A percentile compares a stretch with the other conserved stretches of the same genome.
These are phyloP conservation scores for Myxozyma melibiosi DNA, from an alignment of 805 yeast genomes.

Conservation along the genomic window DNA sequence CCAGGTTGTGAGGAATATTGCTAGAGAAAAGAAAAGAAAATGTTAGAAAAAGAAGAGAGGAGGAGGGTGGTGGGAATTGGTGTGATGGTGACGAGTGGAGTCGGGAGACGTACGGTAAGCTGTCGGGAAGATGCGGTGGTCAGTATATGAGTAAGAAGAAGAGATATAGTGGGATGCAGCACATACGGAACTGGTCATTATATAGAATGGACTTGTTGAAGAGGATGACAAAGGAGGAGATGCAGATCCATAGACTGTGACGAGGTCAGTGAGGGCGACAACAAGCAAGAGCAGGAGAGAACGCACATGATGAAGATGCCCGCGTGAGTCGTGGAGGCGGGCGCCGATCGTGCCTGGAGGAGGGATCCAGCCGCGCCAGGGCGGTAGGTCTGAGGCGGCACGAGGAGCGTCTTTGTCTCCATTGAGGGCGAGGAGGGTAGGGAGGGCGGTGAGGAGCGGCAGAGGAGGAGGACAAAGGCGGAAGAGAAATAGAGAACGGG, in stretches of 20 bases:
- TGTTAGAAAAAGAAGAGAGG: neutral
- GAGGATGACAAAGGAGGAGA: slow-evolving; percentile 34
- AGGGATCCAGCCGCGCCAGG: too few species aligned
- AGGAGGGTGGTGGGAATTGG: neutral
- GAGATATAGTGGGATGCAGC: neutral
- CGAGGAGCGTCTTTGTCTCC: too few species aligned
- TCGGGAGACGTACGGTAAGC: slow-evolving; percentile 24
- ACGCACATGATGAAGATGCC: slow-evolving; percentile 9
- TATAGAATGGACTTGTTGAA: slow-evolving; percentile 32
- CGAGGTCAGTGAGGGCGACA: neutral
- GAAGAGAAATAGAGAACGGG: too few species aligned
- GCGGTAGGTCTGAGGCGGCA: too few species aligned
- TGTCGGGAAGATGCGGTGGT: neutral
- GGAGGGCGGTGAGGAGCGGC: too few species aligned
- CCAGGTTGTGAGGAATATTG: slow-evolving; percentile 37
- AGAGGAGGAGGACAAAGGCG: too few species aligned
- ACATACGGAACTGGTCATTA: slow-evolving; percentile 26
- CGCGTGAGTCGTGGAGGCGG: neutral
- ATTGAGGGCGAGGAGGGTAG: too few species aligned
- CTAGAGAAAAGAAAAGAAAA: slow-evolving; percentile 3
- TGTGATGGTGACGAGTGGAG: neutral
- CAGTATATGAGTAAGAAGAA: neutral
- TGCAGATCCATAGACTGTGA: slow-evolving; percentile 31
- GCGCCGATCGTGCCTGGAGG: neutral
- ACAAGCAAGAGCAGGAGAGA: neutral